These are phyloP conservation scores for Cadophora sp. DNA, from an alignment of 2,329 filamentous ascomycete species.

Conservation along the genomic window DNA sequence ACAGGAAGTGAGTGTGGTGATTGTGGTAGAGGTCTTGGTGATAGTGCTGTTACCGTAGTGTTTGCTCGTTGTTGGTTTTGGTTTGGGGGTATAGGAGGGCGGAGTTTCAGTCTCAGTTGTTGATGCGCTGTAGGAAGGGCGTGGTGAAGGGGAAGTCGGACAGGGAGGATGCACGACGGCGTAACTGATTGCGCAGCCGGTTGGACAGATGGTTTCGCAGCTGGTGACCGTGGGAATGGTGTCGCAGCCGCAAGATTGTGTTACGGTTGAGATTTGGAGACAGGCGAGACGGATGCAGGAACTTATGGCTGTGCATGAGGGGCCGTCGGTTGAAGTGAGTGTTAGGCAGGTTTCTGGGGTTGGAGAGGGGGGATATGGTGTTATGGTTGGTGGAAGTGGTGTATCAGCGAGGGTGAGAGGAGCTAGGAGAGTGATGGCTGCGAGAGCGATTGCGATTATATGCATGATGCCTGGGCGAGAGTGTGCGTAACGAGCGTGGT, in stretches of 20 bases:
- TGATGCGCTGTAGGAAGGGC: not conserved
- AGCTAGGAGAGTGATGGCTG: not conserved
- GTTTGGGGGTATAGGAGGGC: not conserved
- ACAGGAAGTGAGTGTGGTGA: conserved; percentile 19
- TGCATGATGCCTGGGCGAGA: not conserved
- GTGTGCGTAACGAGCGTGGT: not conserved
- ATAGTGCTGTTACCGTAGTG: not conserved
- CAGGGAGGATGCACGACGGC: not conserved
- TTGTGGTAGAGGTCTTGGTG: conserved; percentile 4
- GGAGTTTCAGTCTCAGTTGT: not conserved
- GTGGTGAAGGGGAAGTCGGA: not conserved
- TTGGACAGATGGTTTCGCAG: not conserved
- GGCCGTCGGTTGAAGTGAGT: not conserved
- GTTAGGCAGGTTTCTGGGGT: not conserved
- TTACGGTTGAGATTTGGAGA: not conserved
- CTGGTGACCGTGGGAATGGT: not conserved
- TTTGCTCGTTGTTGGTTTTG: not conserved
- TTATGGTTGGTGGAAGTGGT: not conserved
- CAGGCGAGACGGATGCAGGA: not conserved
- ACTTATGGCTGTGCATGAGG: not conserved
- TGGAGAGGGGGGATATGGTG: not conserved
- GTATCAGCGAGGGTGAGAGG: not conserved
- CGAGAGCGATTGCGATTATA: not conserved
- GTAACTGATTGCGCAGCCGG: not conserved
- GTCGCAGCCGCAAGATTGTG: not conserved